Evolutionary conservation across 1,284 basidiomycete genomes (phyloP).

Genomic region (Microbotryum silenes-acaulis): DNA sequence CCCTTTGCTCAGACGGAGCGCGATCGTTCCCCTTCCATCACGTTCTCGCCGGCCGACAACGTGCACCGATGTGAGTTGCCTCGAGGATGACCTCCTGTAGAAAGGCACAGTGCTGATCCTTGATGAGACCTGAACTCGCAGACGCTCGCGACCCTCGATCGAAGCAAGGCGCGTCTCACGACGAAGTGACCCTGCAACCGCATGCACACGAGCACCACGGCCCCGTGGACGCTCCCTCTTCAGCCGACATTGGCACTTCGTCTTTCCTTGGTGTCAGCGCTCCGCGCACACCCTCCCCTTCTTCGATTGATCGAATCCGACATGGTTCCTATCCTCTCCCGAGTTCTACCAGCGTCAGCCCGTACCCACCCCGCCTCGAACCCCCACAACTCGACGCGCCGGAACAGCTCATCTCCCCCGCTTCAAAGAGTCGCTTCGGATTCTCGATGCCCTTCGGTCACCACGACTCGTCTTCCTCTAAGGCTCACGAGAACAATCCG

Average conservation of each 20-base stretch:
- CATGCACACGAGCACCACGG: neutral
- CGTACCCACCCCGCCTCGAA: too few species aligned
- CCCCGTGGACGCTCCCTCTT: neutral
- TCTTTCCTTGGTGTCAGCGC: neutral
- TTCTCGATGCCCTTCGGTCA: neutral
- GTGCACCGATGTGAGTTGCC: constrained; percentile 15
- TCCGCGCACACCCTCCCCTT: neutral
- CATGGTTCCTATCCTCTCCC: neutral
- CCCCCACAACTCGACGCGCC: too few species aligned
- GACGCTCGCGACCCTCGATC: constrained; percentile 11
- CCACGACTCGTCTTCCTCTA: neutral
- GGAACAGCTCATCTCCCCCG: neutral
- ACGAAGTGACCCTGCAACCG: neutral
- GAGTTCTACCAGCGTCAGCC: too few species aligned
- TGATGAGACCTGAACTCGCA: neutral
- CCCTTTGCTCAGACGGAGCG: neutral
- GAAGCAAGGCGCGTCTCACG: neutral
- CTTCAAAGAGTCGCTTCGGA: constrained; percentile 6
- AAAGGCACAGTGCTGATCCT: neutral
- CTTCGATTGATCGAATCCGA: neutral
- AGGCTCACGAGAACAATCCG: neutral
- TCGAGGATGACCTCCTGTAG: neutral
- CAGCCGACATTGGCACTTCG: constrained; percentile 4
- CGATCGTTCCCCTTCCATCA: constrained; percentile 13
- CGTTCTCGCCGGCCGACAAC: constrained; percentile 18